Evolutionary conservation across 2,329 filamentous ascomycete species (phyloP), one percentile per base, ranked within the genome.

Genomic region (Septoria linicola): DNA sequence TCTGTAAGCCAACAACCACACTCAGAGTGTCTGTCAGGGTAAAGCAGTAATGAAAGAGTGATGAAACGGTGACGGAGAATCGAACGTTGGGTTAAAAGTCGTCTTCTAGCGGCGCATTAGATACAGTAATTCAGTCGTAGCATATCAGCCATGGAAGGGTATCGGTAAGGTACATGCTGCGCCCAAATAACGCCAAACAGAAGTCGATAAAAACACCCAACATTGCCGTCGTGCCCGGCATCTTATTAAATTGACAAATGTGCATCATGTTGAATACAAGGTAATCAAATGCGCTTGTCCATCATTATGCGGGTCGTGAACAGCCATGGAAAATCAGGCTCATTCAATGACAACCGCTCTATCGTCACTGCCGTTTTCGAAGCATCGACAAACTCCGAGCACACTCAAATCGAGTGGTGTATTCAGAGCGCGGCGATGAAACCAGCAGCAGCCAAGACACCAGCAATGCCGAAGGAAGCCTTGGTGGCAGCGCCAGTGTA

Each of bases 381-480:
- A 47, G 39, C 21, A 30, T 34, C 11, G 10, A 21, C 35, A 16
- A 30, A 34, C 34, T 47, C 21, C 23, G n/a, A 27, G n/a, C 20
- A 14, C 31, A 25, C 21, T 34, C 20, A 14, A 11, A 17, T 32
- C 14, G 25, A 32, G 35, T n/a, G 21, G 27, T 41, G 37, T 48
- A 36, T 44, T 58, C 57, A 59, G 52, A 59, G 57, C 39, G 57
- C 57, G 46, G 57, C 57, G 44, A 59, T 46, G 47, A 59, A 49
- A 57, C 57, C 58, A 40, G 51, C 55, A 37, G 58, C 58, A 36
- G 55, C 58, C 37, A 60, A 35, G 11, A 60, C 14, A 44, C 56
- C 56, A 16, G 56, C 56, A 41, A 58, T 42, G 39, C 55, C 58
- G 53, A 54, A 56, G 4, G 55, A 56, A n/a, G 52, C 55, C 58